Evolutionary conservation across 176 grass and related monocot genomes (phyloP), one percentile per base, ranked within the genome.

Genomic region (Puya raimondii): DNA sequence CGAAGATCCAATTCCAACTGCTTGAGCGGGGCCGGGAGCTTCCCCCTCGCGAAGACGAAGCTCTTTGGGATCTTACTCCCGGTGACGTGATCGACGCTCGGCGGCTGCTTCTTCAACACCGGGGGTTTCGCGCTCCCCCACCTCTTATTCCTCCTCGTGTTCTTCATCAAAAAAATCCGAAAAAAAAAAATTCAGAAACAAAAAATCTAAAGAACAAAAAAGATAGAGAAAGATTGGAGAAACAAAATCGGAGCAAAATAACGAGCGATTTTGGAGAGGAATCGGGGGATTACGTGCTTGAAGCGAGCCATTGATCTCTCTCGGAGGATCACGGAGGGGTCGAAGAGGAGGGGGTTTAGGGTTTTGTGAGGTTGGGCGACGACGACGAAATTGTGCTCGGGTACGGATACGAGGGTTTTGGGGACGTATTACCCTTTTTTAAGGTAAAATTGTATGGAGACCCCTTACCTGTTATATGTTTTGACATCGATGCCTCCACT

Each of bases 31-130:
- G 73, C 76, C 9, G 93, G 84, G 10, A 92, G 68, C 77, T 91
- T 97, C 47, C 89, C 93, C 33, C 93, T 86, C 3, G 84, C 79
- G 64, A 97, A 97, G 12, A 97, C 86, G 22, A 97, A 97, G 74
- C 89, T 97, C 84, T 90, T 90, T 1, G 93, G 93, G 69, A 97
- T 87, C 86, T 84, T 97, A 51, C 61, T 68, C 4, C 93, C 86
- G n/a, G 84, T 92, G 61, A 97, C 80, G 76, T 92, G 86, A 77
- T 97, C 84, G 12, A 97, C 89, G 68, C 63, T 77, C 11, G 81
- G 80, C 74, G 49, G 74, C 84, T 92, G 86, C 52, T 97, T 97
- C 78, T 85, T 72, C n/a, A 64, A 65, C 59, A 71, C 75, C 1
- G 84, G 72, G 15, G 83, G 56, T 65, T 85, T 87, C 50, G 72